Percentiles rank a stretch among this genome's conserved stretches.
Evolutionary conservation across 441 rosid genomes (phyloP).

Genomic region (Flueggea neowawraea): DNA sequence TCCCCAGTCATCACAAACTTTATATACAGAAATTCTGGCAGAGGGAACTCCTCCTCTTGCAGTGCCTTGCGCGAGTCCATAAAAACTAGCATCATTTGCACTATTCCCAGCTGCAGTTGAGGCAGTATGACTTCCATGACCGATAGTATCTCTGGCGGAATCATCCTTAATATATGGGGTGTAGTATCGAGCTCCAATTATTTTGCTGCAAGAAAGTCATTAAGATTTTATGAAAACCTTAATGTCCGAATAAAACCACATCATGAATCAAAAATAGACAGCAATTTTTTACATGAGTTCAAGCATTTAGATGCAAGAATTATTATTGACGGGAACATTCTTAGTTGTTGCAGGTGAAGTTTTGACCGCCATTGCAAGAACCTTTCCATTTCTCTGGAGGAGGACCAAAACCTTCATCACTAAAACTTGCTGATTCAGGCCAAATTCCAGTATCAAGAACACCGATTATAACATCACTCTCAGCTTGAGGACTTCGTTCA

Average conservation of each 20-base stretch:
- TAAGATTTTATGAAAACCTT: neutral
- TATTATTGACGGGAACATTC: neutral
- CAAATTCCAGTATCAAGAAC: slow-evolving; percentile 35
- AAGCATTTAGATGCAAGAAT: neutral
- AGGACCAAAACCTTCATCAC: slow-evolving; percentile 44
- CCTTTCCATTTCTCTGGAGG: slow-evolving; percentile 61
- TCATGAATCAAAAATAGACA: no score
- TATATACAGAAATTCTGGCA: slow-evolving; percentile 33
- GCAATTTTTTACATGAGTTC: no score
- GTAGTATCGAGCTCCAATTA: slow-evolving; percentile 21
- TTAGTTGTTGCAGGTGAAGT: slow-evolving; percentile 63
- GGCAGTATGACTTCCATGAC: slow-evolving; percentile 43
- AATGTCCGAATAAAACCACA: neutral
- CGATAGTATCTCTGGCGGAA: slow-evolving; percentile 15
- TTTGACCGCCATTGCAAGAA: slow-evolving; percentile 32
- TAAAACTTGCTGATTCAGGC: slow-evolving; percentile 41
- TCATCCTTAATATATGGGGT: neutral
- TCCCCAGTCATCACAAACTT: slow-evolving; percentile 21
- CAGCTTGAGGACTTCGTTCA: slow-evolving; percentile 5
- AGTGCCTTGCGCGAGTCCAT: slow-evolving; percentile 28
- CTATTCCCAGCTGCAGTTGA: slow-evolving; percentile 32
- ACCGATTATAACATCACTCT: slow-evolving; percentile 36
- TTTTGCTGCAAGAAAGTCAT: slow-evolving; percentile 20
- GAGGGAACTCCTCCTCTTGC: slow-evolving; percentile 34
- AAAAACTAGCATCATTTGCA: slow-evolving; percentile 19